Conservation (phyloP, 1,139 yeast species). For the Yamadazyma dushanensis region DNA sequence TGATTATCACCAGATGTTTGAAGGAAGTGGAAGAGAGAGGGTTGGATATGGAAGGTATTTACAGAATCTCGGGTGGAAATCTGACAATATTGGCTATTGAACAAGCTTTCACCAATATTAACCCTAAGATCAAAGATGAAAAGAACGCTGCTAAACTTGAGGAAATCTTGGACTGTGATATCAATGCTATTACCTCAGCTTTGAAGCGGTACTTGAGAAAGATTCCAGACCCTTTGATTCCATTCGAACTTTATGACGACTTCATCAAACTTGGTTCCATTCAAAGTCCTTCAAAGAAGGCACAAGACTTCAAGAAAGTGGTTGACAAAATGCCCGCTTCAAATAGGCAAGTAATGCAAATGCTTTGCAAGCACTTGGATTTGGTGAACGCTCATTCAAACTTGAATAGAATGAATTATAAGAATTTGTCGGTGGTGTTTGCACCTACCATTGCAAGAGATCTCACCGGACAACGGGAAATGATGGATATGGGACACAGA, state of each 20-base stretch:
- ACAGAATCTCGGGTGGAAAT: conserved; percentile 87
- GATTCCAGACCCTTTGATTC: conserved; percentile 82
- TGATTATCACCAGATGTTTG: conserved; percentile 72
- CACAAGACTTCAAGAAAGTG: conserved; percentile 30
- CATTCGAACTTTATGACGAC: conserved; percentile 65
- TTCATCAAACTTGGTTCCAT: conserved; percentile 52
- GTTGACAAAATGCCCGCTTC: conserved; percentile 59
- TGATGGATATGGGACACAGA: conserved; percentile 80
- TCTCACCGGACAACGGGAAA: conserved; percentile 76
- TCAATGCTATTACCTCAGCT: conserved; percentile 84
- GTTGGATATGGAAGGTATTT: conserved; percentile 77
- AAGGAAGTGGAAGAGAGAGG: conserved; percentile 77
- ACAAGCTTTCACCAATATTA: conserved; percentile 37
- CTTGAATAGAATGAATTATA: conserved; percentile 72
- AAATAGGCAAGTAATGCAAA: conserved; percentile 58
- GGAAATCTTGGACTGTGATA: conserved; percentile 61
- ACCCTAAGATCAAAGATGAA: conserved; percentile 29
- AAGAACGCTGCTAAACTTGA: conserved; percentile 42
- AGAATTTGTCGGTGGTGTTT: conserved; percentile 87
- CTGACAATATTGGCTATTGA: conserved; percentile 67
- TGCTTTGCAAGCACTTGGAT: conserved; percentile 64
- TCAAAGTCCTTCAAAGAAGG: conserved; percentile 29
- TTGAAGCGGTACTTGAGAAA: conserved; percentile 83
- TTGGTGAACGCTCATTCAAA: conserved; percentile 49
- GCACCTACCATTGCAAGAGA: conserved; percentile 93